A percentile compares a stretch with the other conserved stretches of the same genome.
Evolutionary conservation across 192 early-diverging fungal species (phyloP).

Genomic region (Phycomyces blakesleeanus): DNA sequence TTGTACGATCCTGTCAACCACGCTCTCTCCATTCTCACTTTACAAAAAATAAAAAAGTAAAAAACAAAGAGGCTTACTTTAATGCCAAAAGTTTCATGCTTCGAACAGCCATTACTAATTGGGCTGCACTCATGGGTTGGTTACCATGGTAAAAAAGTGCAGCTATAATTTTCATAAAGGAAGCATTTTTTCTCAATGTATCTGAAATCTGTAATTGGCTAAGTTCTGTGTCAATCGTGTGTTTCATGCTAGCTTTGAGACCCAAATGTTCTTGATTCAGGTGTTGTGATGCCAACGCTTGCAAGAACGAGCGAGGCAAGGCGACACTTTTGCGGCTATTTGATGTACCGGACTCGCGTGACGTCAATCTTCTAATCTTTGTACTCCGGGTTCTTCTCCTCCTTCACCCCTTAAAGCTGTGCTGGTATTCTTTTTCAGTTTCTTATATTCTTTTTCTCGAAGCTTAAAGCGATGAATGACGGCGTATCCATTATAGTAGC

Average conservation of each 20-base stretch:
- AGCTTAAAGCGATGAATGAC: slow-evolving; percentile 44
- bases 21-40: not conserved
- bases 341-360: slow-evolving; percentile 3
- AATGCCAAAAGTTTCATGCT: slow-evolving; percentile 30
- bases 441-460: too few species aligned
- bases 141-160: slow-evolving; percentile 40
- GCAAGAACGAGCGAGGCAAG: not conserved
- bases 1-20: too few species aligned
- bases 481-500: slow-evolving; percentile 55
- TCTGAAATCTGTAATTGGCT: slow-evolving; percentile 31
- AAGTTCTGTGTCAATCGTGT: slow-evolving; percentile 34
- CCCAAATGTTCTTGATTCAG: too few species aligned
- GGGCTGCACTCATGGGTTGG: slow-evolving; percentile 33
- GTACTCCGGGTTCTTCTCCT: slow-evolving; percentile 3
- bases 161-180: slow-evolving; percentile 41
- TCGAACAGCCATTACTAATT: slow-evolving; percentile 35
- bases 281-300: not conserved
- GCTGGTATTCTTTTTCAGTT: too few species aligned
- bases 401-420: too few species aligned
- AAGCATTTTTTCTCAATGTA: slow-evolving; percentile 33
- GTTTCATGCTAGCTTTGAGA: not conserved
- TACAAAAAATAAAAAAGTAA: too few species aligned
- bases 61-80: slow-evolving; percentile 26
- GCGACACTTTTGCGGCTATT: not conserved
- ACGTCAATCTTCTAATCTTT: not conserved